A percentile compares a stretch with the other conserved stretches of the same genome.
phyloP scores from a whole-genome alignment of 1,139 yeast species.

The Scheffersomyces parashehatae region DNA sequence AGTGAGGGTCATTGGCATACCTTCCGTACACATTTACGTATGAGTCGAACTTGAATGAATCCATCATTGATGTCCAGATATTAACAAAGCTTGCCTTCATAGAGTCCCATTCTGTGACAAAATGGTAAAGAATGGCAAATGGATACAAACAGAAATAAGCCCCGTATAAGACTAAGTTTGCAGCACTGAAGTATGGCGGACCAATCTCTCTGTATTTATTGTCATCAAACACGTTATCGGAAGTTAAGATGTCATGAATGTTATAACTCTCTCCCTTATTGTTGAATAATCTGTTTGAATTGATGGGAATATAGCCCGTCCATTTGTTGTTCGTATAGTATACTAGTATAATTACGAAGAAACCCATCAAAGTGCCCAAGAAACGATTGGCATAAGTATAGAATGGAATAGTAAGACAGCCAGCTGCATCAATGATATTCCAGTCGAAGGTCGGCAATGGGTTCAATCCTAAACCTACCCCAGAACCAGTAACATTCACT shows the following conservation, averaged over 20 bases:
- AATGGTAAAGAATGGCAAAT: conserved; percentile 49
- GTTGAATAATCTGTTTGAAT: conserved; percentile 46
- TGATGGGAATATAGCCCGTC: conserved; percentile 57
- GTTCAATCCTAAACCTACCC: conserved; percentile 42
- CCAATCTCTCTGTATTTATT: conserved; percentile 46
- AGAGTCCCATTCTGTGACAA: conserved; percentile 46
- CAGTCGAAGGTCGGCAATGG: conserved; percentile 49
- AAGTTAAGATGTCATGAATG: conserved; percentile 42
- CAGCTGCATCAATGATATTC: conserved; percentile 41
- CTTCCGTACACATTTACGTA: conserved; percentile 13
- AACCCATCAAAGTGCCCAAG: conserved; percentile 45
- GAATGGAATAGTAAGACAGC: conserved; percentile 46
- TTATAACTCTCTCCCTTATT: conserved; percentile 48
- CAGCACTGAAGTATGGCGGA: conserved; percentile 63
- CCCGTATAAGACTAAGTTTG: conserved; percentile 52
- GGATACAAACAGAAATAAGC: conserved; percentile 62
- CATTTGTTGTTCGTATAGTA: conserved; percentile 53
- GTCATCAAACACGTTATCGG: conserved; percentile 37
- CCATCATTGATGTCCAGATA: conserved; percentile 31
- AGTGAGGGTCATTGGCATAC: conserved; percentile 50
- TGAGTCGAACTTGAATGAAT: conserved; percentile 21
- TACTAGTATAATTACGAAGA: conserved; percentile 42
- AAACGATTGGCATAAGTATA: conserved; percentile 43
- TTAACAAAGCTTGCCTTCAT: conserved; percentile 41
- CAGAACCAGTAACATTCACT: conserved; percentile 39